A percentile compares a stretch with the other conserved stretches of the same genome.
These are phyloP conservation scores for Pythium monospermum DNA, from an alignment of 352 stramenopile species.

Conservation along the genomic window DNA sequence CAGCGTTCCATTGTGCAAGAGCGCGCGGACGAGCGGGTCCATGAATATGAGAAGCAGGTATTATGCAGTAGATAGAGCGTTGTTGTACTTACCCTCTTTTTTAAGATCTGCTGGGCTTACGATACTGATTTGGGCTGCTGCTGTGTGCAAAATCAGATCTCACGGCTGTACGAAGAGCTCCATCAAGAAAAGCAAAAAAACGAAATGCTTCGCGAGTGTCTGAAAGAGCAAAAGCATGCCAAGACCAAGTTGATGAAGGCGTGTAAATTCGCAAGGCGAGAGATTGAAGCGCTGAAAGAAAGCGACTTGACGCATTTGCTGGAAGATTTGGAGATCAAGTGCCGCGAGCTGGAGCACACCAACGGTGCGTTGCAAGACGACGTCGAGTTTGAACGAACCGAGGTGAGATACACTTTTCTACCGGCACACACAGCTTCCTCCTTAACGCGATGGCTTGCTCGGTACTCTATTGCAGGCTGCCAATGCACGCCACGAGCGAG, in stretches of 20 bases:
- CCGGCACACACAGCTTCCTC: too few relatives aligned
- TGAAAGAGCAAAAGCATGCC: conserved; percentile 62
- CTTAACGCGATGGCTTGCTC: too few relatives aligned
- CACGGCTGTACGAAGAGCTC: conserved; percentile 62
- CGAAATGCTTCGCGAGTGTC: conserved; percentile 56
- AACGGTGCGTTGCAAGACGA: conserved; percentile 34
- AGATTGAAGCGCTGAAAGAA: conserved; percentile 57
- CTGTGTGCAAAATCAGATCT: conserved; percentile 28
- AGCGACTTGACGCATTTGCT: conserved; percentile 63
- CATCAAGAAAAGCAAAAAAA: conserved; percentile 66
- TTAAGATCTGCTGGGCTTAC: too few relatives aligned
- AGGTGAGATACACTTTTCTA: too few relatives aligned
- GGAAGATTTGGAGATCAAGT: conserved; percentile 57
- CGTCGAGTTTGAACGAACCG: conserved; percentile 28
- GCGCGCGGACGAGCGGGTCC: conserved; percentile 38
- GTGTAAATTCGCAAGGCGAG: conserved; percentile 55
- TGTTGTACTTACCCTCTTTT: too few relatives aligned
- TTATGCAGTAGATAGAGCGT: not conserved
- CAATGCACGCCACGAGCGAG: conserved; percentile 10
- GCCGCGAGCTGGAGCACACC: conserved; percentile 38
- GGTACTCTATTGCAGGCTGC: conserved; percentile 23
- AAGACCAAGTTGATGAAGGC: conserved; percentile 72
- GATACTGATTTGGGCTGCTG: not conserved
- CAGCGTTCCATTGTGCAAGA: conserved; percentile 14
- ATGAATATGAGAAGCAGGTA: conserved; percentile 72